A percentile compares a stretch with the other conserved stretches of the same genome.
phyloP scores from a whole-genome alignment of 1,139 yeast species.

The Magnusiomyces sp. region DNA sequence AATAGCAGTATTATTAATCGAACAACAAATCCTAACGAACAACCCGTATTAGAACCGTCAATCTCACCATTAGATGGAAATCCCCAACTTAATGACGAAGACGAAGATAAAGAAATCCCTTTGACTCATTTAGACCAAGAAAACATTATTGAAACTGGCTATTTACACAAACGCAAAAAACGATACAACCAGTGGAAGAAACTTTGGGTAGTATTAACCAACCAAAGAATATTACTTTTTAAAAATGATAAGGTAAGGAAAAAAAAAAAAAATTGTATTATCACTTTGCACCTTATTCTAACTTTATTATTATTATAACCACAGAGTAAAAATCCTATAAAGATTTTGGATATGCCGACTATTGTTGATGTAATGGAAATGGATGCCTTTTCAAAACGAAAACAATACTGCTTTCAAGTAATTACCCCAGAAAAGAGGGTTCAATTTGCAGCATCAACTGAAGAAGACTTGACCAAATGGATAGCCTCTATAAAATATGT shows the following conservation, averaged over 20 bases:
- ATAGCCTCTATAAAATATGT: constrained; percentile 37
- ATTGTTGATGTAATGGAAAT: constrained; percentile 48
- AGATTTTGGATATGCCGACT: constrained; percentile 30
- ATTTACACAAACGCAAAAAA: constrained; percentile 36
- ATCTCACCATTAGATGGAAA: too few species aligned
- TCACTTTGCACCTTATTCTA: background rate
- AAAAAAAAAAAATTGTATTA: background rate
- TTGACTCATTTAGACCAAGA: constrained; percentile 23
- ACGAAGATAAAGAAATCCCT: background rate
- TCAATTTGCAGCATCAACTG: constrained; percentile 39
- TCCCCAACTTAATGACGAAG: too few species aligned
- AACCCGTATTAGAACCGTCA: too few species aligned
- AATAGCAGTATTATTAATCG: too few species aligned
- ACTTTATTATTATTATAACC: background rate
- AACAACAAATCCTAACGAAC: too few species aligned
- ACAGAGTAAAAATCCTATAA: too few species aligned
- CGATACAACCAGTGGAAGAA: constrained; percentile 44
- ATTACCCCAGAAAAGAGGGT: constrained; percentile 42
- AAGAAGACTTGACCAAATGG: constrained; percentile 46
- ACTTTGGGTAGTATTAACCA: constrained; percentile 40
- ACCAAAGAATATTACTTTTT: constrained; percentile 36
- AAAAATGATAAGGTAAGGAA: constrained; percentile 27
- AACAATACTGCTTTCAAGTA: constrained; percentile 41
- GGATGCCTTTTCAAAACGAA: constrained; percentile 41
- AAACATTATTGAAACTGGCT: constrained; percentile 38